A percentile compares a stretch with the other conserved stretches of the same genome.
phyloP scores from a whole-genome alignment of 1,284 basidiomycete species.

The Ceratobasidium sp. region DNA sequence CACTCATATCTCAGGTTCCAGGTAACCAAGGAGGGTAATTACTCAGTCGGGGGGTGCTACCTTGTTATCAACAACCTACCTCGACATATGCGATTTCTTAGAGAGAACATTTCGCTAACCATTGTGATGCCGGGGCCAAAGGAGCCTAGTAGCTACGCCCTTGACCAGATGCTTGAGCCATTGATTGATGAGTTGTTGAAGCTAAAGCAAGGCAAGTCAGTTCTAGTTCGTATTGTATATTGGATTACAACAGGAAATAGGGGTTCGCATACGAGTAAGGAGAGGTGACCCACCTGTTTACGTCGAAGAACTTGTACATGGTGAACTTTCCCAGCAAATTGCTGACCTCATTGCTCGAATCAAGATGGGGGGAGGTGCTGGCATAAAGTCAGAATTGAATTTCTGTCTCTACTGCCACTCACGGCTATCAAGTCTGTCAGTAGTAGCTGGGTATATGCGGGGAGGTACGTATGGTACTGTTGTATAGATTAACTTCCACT shows the following conservation, averaged over 20 bases:
- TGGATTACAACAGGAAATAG: too few relatives aligned
- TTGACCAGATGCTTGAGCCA: slow-evolving; percentile 27
- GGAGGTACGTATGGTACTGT: neutral
- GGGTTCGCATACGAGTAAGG: neutral
- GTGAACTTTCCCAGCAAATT: slow-evolving; percentile 6
- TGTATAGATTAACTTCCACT: too few relatives aligned
- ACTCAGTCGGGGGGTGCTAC: slow-evolving; percentile 29
- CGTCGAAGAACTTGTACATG: neutral
- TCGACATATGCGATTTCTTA: slow-evolving; percentile 17
- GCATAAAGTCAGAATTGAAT: slow-evolving; percentile 17
- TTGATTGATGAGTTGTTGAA: slow-evolving; percentile 28
- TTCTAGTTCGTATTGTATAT: too few relatives aligned
- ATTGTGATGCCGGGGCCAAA: slow-evolving; percentile 44
- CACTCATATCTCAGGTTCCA: slow-evolving; percentile 21
- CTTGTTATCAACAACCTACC: slow-evolving; percentile 35
- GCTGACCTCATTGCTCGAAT: slow-evolving; percentile 34
- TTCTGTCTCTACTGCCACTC: slow-evolving; percentile 23
- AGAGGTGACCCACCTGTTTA: slow-evolving; percentile 9
- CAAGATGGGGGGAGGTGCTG: slow-evolving; percentile 29
- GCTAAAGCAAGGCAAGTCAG: slow-evolving; percentile 18
- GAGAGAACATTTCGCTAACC: slow-evolving; percentile 26
- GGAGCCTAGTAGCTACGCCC: slow-evolving; percentile 5
- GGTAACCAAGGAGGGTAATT: slow-evolving; percentile 23
- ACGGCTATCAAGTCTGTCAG: neutral
- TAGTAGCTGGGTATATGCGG: neutral